These are phyloP conservation scores for sunflower (Helianthus annuus) DNA, from an alignment of 129 eudicot species.

Conservation along the genomic window HanXRQr2.0-SUNRISE NC_035435.2:110108004-110108503, in stretches of 20 bases:
- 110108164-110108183: not conserved
- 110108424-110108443: not conserved
- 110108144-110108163: no score
- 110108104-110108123: not conserved
- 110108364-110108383: constrained; percentile 96
- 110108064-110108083: not conserved
- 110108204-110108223: not conserved
- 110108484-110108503: not conserved
- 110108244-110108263: not conserved
- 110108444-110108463: not conserved
- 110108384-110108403: constrained; percentile 99
- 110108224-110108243: not conserved
- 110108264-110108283: not conserved
- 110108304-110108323: not conserved
- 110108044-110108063: not conserved
- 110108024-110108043: no score
- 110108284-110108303: not conserved
- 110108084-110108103: not conserved
- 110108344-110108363: constrained; percentile 20
- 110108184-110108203: not conserved
- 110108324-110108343: not conserved
- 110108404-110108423: constrained; percentile 24
- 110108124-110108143: not conserved
- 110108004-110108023: no score
- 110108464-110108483: not conserved